Evolutionary conservation across 805 yeast genomes (phyloP).

Genomic region (Ogataea parapolymorpha): DNA sequence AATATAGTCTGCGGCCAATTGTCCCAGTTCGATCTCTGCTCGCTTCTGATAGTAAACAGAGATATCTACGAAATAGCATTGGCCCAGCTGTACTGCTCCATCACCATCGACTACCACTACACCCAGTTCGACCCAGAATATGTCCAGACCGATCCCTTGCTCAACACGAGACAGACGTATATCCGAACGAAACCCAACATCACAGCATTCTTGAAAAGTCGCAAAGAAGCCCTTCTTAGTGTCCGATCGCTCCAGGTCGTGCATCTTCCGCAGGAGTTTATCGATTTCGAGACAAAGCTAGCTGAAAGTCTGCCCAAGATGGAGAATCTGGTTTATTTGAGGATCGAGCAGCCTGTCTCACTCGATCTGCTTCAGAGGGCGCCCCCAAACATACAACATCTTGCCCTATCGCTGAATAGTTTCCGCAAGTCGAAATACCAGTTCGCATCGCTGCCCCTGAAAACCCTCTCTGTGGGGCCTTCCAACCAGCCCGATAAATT

Average conservation of each 20-base stretch:
- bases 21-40: slow-evolving; percentile 26
- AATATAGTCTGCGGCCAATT: slow-evolving; percentile 10
- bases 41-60: slow-evolving; percentile 12
- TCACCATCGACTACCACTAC: slow-evolving; percentile 25
- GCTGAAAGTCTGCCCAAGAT: slow-evolving; percentile 2
- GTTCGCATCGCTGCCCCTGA: neutral
- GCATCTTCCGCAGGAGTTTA: slow-evolving; percentile 26
- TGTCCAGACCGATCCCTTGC: neutral
- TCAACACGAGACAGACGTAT: slow-evolving; percentile 7
- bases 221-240: slow-evolving; percentile 7
- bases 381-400: slow-evolving; percentile 1
- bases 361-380: slow-evolving; percentile 13
- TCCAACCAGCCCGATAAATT: slow-evolving; percentile 2
- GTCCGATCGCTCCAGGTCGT: slow-evolving; percentile 17
- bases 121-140: slow-evolving; percentile 27
- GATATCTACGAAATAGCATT: slow-evolving; percentile 9
- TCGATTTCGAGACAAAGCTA: slow-evolving; percentile 25
- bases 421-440: slow-evolving; percentile 1
- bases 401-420: slow-evolving; percentile 9
- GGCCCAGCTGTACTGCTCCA: slow-evolving; percentile 16
- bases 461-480: slow-evolving; percentile 15
- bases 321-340: slow-evolving; percentile 2
- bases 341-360: slow-evolving; percentile 13
- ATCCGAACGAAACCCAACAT: slow-evolving; percentile 18
- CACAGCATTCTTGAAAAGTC: slow-evolving; percentile 5